phyloP scores from a whole-genome alignment of 805 yeast species.

The Monosporozyma solicola region DNA sequence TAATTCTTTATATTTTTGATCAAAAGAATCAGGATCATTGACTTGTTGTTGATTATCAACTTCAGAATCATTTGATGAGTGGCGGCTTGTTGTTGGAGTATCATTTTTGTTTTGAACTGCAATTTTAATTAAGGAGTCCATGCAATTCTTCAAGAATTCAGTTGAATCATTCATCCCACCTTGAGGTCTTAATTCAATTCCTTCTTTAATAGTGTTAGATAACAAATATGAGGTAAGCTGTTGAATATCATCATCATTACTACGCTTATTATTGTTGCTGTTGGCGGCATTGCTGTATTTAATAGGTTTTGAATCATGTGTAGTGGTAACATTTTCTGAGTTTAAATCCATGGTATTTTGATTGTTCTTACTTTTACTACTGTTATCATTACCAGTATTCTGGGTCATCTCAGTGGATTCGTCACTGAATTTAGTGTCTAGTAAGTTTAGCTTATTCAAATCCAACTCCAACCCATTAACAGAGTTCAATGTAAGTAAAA shows the following conservation, averaged over 20 bases:
- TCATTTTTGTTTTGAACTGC: not conserved
- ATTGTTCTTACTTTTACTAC: not conserved
- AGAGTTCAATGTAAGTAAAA: conserved; percentile 13
- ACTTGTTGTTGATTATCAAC: not conserved
- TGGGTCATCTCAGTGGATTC: not conserved
- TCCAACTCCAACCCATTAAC: conserved; percentile 17
- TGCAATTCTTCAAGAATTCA: conserved; percentile 23
- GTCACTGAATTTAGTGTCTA: not conserved
- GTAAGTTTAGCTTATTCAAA: conserved; percentile 4
- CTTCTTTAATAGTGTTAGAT: conserved; percentile 23
- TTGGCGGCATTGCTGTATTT: not conserved
- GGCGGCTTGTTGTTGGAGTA: not conserved
- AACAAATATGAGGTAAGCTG: conserved; percentile 26
- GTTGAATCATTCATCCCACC: conserved; percentile 14
- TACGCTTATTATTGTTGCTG: not conserved
- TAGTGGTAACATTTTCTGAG: not conserved
- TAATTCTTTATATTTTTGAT: not conserved
- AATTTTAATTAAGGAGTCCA: conserved; percentile 17
- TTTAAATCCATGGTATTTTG: not conserved
- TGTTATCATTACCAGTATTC: not conserved
- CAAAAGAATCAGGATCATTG: not conserved
- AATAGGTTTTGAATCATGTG: not conserved
- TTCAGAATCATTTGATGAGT: not conserved
- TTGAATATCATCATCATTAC: conserved; percentile 9
- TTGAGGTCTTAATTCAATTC: conserved; percentile 21